Evolutionary conservation across 192 early-diverging fungal genomes (phyloP).

Genomic region (Gamsiella multidivaricata): DNA sequence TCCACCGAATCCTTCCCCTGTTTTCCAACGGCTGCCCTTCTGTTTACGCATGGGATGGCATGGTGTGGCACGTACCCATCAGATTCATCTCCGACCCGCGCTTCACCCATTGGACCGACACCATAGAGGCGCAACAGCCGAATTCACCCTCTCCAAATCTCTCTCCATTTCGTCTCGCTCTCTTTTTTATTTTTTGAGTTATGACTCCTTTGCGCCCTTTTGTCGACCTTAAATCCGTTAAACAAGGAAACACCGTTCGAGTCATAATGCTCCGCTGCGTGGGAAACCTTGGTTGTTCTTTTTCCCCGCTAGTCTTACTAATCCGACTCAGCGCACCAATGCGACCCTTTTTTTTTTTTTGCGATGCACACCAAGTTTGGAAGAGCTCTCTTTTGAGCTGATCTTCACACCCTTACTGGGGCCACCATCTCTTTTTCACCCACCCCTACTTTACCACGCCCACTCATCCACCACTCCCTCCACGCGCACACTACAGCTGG

Average conservation of each 20-base stretch:
- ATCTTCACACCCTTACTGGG: neutral
- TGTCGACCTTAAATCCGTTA: conserved; percentile 18
- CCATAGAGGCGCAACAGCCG: neutral
- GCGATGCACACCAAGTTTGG: conserved; percentile 15
- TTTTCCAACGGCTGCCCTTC: neutral
- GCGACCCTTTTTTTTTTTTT: conserved; percentile 10
- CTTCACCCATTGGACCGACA: too few relatives aligned
- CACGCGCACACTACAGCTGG: neutral
- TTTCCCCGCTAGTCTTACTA: neutral
- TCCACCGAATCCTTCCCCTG: neutral
- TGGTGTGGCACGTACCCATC: neutral
- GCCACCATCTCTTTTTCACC: too few relatives aligned
- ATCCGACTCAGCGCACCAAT: neutral
- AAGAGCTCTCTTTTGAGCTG: neutral
- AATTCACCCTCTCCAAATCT: neutral
- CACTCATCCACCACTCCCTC: neutral
- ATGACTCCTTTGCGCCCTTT: conserved; percentile 50
- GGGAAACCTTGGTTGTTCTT: conserved; percentile 5
- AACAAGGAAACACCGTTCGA: too few relatives aligned
- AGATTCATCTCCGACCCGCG: too few relatives aligned
- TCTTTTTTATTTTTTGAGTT: neutral
- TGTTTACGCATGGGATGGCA: neutral
- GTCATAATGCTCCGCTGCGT: neutral
- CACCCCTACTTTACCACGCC: too few relatives aligned
- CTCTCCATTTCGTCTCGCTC: neutral